Base-by-base conservation (phyloP, 2,329 filamentous ascomycete genomes). In the Fusarium mexicanum region DNA sequence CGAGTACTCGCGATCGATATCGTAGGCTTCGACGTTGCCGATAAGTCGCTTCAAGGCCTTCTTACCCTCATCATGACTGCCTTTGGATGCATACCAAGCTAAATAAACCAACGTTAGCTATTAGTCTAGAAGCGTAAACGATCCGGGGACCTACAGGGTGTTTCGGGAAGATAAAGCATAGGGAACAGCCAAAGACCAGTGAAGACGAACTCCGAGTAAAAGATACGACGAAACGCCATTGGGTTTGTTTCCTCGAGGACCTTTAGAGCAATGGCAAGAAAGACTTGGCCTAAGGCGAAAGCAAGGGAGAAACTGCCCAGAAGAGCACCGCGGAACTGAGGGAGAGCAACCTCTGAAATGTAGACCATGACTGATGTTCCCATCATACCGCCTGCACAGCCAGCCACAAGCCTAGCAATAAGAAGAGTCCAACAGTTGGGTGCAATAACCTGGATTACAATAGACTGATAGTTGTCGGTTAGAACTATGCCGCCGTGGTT, bases 281-380 rank as follows among this genome's bases (percentile, higher is more conserved):
- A 53, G 13, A 53, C 50, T 37, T 53, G 50, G 4, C 50, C 33
- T 5, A 53, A 26, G 0, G 50, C 33, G 14, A 53, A 53, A 6
- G 33, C 50, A 37, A 53, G 33, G 33, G 50, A 53, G 50, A 57
- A 57, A 17, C 69, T 72, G 5, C 69, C 69, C 20, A 72, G 38
- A 3, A 57, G 54, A 31, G 54, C 54, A 26, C 54, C 54, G 58
- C 69, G 13, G 62, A 69, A 41, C 43, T 70, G 47, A 68, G 41
- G 31, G 8, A 44, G 51, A 16, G 43, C 24, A 47, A 50, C 61
- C 29, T 71, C 69, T 11, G 69, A 71, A 66, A 71, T 71, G 61
- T 71, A 71, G 16, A 69, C 66, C 66, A 71, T 71, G 24, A 69
- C 53, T 7, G 62, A 70, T 10, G 67, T 72, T 10, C 54, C 58